Evolutionary conservation across 2,329 filamentous ascomycete genomes (phyloP).

Genomic region (Pseudogymnoascus sp.): DNA sequence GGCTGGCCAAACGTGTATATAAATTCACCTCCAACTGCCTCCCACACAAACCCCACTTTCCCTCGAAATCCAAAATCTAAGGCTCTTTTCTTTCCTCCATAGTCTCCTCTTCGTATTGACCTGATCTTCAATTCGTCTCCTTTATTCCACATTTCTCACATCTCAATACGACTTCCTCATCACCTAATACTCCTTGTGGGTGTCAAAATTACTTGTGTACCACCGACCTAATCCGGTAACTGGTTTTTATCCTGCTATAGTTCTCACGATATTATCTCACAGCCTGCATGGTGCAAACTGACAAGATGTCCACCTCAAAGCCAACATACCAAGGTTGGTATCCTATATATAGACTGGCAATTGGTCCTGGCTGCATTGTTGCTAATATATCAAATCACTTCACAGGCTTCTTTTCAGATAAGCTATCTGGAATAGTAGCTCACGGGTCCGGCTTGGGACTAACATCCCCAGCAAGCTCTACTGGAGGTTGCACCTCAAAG

Average conservation of each 20-base stretch:
- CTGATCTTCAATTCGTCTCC: not conserved
- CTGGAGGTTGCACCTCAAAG: constrained; percentile 19
- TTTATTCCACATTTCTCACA: constrained; percentile 2
- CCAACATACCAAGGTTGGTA: constrained; percentile 11
- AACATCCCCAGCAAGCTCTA: constrained; percentile 21
- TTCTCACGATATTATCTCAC: not conserved
- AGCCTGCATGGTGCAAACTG: not conserved
- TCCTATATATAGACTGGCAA: constrained; percentile 40
- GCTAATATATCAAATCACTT: constrained; percentile 57
- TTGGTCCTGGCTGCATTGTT: constrained; percentile 47
- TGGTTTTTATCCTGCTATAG: not conserved
- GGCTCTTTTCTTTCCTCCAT: not conserved
- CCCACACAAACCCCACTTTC: constrained; percentile 5
- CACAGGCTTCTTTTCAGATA: constrained; percentile 55
- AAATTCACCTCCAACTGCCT: too few relatives aligned
- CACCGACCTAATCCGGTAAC: not conserved
- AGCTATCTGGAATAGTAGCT: constrained; percentile 23
- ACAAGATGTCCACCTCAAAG: constrained; percentile 13
- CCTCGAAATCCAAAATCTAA: not conserved
- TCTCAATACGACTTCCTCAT: not conserved
- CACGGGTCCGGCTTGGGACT: constrained; percentile 6
- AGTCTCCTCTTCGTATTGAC: not conserved
- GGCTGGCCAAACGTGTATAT: too few relatives aligned
- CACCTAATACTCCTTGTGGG: not conserved
- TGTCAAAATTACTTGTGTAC: not conserved